Evolutionary conservation across 2,329 filamentous ascomycete species (phyloP).

Genomic region (Fusarium sp.): DNA sequence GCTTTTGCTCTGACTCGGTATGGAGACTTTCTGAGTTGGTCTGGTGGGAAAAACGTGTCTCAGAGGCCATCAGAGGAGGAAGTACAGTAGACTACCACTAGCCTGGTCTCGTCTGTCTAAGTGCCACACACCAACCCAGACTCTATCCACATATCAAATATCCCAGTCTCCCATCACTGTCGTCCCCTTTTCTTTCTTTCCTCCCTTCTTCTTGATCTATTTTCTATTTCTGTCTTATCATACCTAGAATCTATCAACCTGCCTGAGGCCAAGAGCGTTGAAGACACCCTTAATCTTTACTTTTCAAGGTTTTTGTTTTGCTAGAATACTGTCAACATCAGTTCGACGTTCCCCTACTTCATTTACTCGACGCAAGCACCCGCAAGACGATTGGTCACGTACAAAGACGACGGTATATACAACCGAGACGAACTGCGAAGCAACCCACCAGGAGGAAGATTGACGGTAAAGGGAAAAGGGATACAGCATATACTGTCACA

Average conservation of each 20-base stretch:
- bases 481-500: slow-evolving; percentile 20
- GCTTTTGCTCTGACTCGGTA: slow-evolving; percentile 5
- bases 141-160: slow-evolving; percentile 37
- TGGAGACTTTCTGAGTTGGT: slow-evolving; percentile 4
- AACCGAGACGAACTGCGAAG: slow-evolving; percentile 31
- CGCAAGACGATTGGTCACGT: slow-evolving; percentile 7
- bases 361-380: slow-evolving; percentile 21
- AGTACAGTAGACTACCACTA: background rate
- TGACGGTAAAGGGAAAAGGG: slow-evolving; percentile 3
- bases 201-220: slow-evolving; percentile 33
- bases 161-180: slow-evolving; percentile 30
- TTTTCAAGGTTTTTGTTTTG: slow-evolving; percentile 9
- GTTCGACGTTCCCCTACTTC: slow-evolving; percentile 1
- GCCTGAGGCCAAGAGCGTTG: background rate
- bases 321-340: slow-evolving; percentile 9
- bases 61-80: slow-evolving; percentile 1
- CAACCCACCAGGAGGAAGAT: slow-evolving; percentile 17
- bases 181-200: slow-evolving; percentile 38
- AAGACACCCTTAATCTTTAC: slow-evolving; percentile 14
- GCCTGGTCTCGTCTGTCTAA: slow-evolving; percentile 28
- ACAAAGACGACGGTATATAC: slow-evolving; percentile 17
- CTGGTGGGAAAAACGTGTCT: slow-evolving; percentile 9
- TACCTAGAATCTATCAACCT: background rate
- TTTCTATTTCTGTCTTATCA: slow-evolving; percentile 27
- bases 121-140: slow-evolving; percentile 33